Evolutionary conservation across 2,329 filamentous ascomycete genomes (phyloP).

Genomic region (Aphanocladium album): DNA sequence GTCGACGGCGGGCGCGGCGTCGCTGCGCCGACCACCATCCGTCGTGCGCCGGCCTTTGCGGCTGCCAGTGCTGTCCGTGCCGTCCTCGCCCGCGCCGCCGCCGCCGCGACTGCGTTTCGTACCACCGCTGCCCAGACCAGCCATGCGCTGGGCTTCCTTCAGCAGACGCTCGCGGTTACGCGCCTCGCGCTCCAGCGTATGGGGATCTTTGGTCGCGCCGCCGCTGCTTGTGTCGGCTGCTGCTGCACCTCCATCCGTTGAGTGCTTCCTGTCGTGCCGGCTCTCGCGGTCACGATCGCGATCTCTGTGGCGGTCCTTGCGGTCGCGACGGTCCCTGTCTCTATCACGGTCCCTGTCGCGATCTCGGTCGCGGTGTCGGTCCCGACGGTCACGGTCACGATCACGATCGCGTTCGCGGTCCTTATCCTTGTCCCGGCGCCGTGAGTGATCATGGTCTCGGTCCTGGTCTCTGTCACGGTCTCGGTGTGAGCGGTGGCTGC

Average conservation of each 20-base stretch:
- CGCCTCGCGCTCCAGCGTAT: conserved; percentile 64
- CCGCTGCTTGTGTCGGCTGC: conserved; percentile 20
- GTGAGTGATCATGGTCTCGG: conserved; percentile 26
- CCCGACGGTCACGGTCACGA: conserved; percentile 26
- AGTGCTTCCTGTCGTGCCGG: conserved; percentile 27
- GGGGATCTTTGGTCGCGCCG: conserved; percentile 45
- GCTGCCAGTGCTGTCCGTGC: conserved; percentile 30
- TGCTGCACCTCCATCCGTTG: conserved; percentile 24
- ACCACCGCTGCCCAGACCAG: conserved; percentile 45
- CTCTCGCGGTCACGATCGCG: conserved; percentile 23
- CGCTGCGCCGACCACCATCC: conserved; percentile 38
- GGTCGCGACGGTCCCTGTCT: conserved; percentile 32
- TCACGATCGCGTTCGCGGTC: conserved; percentile 30
- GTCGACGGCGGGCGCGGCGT: conserved; percentile 33
- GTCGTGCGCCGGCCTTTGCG: conserved; percentile 31
- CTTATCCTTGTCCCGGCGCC: conserved; percentile 16
- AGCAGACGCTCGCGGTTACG: conserved; percentile 61
- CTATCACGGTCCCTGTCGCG: conserved; percentile 24
- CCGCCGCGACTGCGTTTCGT: conserved; percentile 44
- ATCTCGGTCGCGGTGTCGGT: conserved; percentile 31
- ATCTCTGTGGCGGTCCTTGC: conserved; percentile 35
- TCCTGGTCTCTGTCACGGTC: conserved; percentile 37
- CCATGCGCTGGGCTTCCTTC: conserved; percentile 63
- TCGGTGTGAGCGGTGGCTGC: conserved; percentile 36
- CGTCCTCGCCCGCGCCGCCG: conserved; percentile 26